Base-by-base conservation (phyloP, 768 basidiomycete species). In the Kwoniella bestiolae region DNA sequence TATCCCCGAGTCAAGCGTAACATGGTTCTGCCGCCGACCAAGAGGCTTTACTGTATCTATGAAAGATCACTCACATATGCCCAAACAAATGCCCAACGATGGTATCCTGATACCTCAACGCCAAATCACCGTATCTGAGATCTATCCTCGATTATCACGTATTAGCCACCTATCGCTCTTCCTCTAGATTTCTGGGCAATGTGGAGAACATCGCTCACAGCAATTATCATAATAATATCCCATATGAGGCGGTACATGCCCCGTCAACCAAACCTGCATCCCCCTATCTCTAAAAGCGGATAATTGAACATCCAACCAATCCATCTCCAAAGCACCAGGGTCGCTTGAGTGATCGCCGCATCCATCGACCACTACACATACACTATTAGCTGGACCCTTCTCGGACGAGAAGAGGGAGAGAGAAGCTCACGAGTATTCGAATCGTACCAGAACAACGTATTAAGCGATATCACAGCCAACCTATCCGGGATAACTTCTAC, bases 391-490 rank as follows among this genome's bases (percentile, higher is more conserved):
- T 58, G 11, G 12, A 45, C 26, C 23, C 32, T 3, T 29, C 16
- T 31, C 25, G 5, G 21, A 7, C 3, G 28, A 1, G 3, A 8
- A 56, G 4, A 35, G 18, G 5, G 8, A 21, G 5, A 9, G 28
- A 3, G 11, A 21, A 29, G 18, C 83, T 63, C 58, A 89, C 91
- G 89, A 83, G 91, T 90, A 80, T 94, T 94, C 14, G 90, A 88
- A 78, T 91, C 90, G 79, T 90, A 94, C 83, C 91, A 94, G 82
- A 91, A 94, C 82, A 94, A 86, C 0, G 92, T 93, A 80, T 94
- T 96, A 56, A 94, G 83, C 70, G 89, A 90, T 75, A 96, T 88
- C 53, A 89, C 90, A 11, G 90, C 91, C 41, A 94, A 72, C 61
- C 86, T 74, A 67, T 88, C 84, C 0, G 90, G 89, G 31, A 94